Conservation (phyloP, 768 basidiomycete species). For the Collybia mongolica region DNA sequence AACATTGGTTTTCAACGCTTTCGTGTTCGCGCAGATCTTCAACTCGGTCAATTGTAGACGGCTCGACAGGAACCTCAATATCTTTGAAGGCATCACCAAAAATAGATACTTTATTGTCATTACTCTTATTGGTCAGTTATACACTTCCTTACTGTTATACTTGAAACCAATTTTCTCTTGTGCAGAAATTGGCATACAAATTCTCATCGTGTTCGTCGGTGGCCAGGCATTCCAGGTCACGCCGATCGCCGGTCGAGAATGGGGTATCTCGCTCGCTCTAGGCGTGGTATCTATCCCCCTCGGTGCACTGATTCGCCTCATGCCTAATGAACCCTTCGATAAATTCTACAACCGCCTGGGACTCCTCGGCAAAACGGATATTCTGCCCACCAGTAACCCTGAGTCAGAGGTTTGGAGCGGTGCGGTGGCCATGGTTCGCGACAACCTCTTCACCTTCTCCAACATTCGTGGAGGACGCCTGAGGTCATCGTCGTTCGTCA, state of each 20-base stretch:
- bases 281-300: constrained; percentile 87
- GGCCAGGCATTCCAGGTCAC: constrained; percentile 91
- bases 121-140: constrained; percentile 76
- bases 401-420: constrained; percentile 71
- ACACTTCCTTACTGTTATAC: constrained; percentile 18
- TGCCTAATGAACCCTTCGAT: constrained; percentile 83
- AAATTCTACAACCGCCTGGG: constrained; percentile 43
- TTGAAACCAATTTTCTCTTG: constrained; percentile 1
- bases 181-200: constrained; percentile 82
- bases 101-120: constrained; percentile 88
- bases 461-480: constrained; percentile 88
- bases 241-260: constrained; percentile 75
- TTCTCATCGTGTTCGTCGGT: constrained; percentile 89
- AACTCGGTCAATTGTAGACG: constrained; percentile 92
- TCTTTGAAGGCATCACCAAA: constrained; percentile 76
- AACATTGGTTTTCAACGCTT: constrained; percentile 96
- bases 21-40: constrained; percentile 97
- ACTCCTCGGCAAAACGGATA: constrained; percentile 62
- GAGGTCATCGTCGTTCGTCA: constrained; percentile 81
- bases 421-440: constrained; percentile 79
- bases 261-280: constrained; percentile 90
- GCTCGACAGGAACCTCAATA: constrained; percentile 82
- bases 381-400: constrained; percentile 61
- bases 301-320: constrained; percentile 73
- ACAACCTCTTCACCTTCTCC: constrained; percentile 82